Base-by-base conservation (phyloP, 352 stramenopile genomes). In the Globisporangium nunn region DNA sequence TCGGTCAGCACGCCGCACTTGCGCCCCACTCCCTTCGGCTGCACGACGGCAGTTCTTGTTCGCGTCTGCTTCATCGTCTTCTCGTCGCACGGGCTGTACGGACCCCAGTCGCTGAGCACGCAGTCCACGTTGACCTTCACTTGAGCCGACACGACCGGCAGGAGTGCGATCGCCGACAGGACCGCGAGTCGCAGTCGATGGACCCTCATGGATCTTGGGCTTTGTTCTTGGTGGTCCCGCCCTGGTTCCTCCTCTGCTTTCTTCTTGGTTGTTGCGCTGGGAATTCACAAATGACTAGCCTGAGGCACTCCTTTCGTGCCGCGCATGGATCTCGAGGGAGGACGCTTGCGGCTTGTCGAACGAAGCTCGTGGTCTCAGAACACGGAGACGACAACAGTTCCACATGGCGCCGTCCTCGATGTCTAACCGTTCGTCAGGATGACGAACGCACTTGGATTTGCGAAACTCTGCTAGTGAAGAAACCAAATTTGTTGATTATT, bases 71-170 rank as follows among this genome's bases (percentile, higher is more conserved):
- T 80, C 70, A 75, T 77, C 10, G 61, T 78, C 5, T 60, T 12
- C 28, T 70, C 67, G 37, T 75, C 58, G 43, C 76, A 85, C 10
- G 14, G 35, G 1, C 54, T 57, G 59, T 81, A 88, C 0, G 47
- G 11, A 3, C 70, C 50, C 74, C 77, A 85, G 2, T 49, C 56
- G 33, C 71, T 75, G 2, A 87, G 64, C 14, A 81, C 71, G 29
- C 76, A 87, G 61, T 87, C 76, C 6, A 74, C 62, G 23, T 87
- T 87, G 6, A 61, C 62, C 1, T 55, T 50, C 28, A 37, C 39
- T 30, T 30, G 43, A 29, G 47, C 56, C 1, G 30, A 35, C n/a
- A n/a, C 47, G 14, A 14, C 4, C 10, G 37, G 8, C 4, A 55
- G 47, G 17, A 54, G 47, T 6, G 39, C 17, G 12, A 59, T n/a